Conservation (phyloP, 129 eudicot species). For the Artemisia tridentata region DNA sequence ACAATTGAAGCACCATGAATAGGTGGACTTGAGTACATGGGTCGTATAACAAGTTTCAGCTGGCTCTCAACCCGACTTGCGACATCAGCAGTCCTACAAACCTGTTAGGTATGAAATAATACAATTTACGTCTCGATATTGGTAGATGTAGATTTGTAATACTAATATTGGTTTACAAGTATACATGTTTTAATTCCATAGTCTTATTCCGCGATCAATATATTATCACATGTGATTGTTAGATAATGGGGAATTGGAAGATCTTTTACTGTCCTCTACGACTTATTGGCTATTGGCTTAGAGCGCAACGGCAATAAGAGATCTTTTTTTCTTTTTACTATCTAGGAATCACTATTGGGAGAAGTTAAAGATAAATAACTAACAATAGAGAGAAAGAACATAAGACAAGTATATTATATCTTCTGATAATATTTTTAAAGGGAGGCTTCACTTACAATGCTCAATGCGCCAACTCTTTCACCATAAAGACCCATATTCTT, state of each 20-base stretch:
- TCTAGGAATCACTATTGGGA: not conserved
- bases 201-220: too few relatives aligned
- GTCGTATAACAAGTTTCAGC: slow-evolving; percentile 86
- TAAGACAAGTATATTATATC: not conserved
- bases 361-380: not conserved
- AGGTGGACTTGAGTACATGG: slow-evolving; percentile 95
- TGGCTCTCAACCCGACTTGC: slow-evolving; percentile 92
- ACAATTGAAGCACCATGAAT: slow-evolving; percentile 94
- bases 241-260: too few relatives aligned
- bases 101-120: slow-evolving; percentile 36
- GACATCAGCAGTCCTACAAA: slow-evolving; percentile 82
- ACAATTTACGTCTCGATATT: not conserved
- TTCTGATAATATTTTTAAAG: not conserved
- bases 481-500: slow-evolving; percentile 94
- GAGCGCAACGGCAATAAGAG: too few relatives aligned
- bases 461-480: slow-evolving; percentile 94
- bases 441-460: slow-evolving; percentile 58
- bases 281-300: too few relatives aligned
- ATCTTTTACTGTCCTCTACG: too few relatives aligned
- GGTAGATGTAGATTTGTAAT: too few relatives aligned
- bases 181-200: too few relatives aligned
- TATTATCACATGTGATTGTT: too few relatives aligned
- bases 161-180: too few relatives aligned
- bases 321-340: too few relatives aligned
- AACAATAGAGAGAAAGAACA: not conserved